Conservation (phyloP, 2,329 filamentous ascomycete species). For the Triangularia setosa region DNA sequence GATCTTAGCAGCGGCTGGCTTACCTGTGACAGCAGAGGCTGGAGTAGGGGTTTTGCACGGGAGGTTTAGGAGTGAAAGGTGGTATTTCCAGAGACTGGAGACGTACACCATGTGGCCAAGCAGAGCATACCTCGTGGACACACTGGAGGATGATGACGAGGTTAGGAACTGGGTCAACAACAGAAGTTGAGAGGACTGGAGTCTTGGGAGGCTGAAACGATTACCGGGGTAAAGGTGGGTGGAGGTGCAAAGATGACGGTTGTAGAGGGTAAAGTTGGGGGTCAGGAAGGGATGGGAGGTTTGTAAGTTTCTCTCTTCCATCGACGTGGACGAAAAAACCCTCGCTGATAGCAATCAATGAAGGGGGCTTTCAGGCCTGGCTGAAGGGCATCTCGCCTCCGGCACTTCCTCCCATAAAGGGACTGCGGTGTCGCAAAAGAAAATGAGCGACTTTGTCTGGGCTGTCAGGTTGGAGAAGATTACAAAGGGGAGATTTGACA, state of each 20-base stretch:
- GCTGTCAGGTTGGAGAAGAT: conserved; percentile 8
- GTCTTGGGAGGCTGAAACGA: not conserved
- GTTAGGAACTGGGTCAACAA: not conserved
- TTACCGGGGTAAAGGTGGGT: not conserved
- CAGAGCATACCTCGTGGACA: not conserved
- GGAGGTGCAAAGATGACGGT: not conserved
- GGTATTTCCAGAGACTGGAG: not conserved
- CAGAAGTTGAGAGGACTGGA: not conserved
- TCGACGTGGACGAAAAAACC: not conserved
- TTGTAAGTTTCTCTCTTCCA: not conserved
- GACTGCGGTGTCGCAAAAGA: not conserved
- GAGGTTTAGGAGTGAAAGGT: not conserved
- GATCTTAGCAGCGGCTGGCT: not conserved
- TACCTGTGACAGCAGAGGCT: not conserved
- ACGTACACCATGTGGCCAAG: not conserved
- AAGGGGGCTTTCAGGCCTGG: not conserved
- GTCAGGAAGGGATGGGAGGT: not conserved
- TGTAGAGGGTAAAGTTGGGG: not conserved
- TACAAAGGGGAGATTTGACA: conserved; percentile 5
- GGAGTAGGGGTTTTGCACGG: not conserved
- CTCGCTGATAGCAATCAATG: not conserved
- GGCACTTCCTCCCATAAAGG: not conserved
- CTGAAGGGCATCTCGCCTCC: not conserved
- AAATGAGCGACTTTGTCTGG: conserved; percentile 11
- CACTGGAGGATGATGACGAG: not conserved